Conservation (phyloP, 2,329 filamentous ascomycete species). For the Pseudocercospora macadamiae region DNA sequence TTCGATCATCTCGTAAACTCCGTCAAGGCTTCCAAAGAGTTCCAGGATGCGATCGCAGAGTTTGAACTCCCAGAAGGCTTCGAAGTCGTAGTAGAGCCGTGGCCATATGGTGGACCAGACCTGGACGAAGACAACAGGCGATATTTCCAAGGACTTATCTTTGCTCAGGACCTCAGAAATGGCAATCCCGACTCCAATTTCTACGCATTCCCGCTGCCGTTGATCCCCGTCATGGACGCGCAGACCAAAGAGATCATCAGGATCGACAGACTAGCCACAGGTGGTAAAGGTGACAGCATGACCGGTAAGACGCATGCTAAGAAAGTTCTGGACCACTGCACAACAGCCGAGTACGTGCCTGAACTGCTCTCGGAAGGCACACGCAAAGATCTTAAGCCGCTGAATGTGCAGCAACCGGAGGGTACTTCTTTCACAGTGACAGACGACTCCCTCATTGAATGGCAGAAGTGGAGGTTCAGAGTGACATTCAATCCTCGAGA, state of each 20-base stretch:
- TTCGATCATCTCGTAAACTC: slow-evolving; percentile 51
- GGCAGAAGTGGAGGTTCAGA: slow-evolving; percentile 69
- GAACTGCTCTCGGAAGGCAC: slow-evolving; percentile 41
- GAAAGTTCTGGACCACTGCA: slow-evolving; percentile 46
- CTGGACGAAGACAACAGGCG: slow-evolving; percentile 32
- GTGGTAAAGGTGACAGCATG: slow-evolving; percentile 33
- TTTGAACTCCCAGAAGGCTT: slow-evolving; percentile 35
- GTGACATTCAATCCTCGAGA: slow-evolving; percentile 66
- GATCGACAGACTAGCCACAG: slow-evolving; percentile 37
- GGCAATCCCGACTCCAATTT: slow-evolving; percentile 47
- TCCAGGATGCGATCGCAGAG: slow-evolving; percentile 33
- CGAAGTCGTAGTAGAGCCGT: slow-evolving; percentile 37
- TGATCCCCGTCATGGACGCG: slow-evolving; percentile 38
- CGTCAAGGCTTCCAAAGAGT: slow-evolving; percentile 51
- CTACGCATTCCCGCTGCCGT: slow-evolving; percentile 37
- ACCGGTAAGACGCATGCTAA: slow-evolving; percentile 45
- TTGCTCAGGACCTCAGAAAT: slow-evolving; percentile 39
- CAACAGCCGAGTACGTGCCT: slow-evolving; percentile 48
- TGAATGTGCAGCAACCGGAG: slow-evolving; percentile 72
- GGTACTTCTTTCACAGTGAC: slow-evolving; percentile 67
- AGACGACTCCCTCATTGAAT: slow-evolving; percentile 44
- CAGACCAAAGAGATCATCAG: slow-evolving; percentile 34
- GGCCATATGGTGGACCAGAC: slow-evolving; percentile 37
- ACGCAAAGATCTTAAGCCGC: slow-evolving; percentile 61
- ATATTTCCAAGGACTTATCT: slow-evolving; percentile 38